These are phyloP conservation scores for Colletotrichum kahawae DNA, from an alignment of 2,329 filamentous ascomycete species.

Conservation along the genomic window DNA sequence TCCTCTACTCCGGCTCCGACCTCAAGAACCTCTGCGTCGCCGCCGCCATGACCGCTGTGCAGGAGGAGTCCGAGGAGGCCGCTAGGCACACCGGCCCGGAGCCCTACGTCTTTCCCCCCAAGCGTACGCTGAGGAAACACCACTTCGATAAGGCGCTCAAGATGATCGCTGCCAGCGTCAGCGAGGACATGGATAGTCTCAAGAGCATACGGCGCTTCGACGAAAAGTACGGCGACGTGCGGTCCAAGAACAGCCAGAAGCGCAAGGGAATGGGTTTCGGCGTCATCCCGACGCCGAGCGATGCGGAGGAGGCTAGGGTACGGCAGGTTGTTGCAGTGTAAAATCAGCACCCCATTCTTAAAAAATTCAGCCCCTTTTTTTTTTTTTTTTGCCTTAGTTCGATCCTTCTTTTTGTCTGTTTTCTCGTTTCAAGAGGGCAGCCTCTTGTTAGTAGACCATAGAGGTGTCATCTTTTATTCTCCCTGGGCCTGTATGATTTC, in stretches of 20 bases:
- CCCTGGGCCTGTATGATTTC: background rate
- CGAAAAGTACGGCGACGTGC: constrained; percentile 88
- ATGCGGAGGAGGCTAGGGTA: constrained; percentile 52
- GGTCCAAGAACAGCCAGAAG: constrained; percentile 53
- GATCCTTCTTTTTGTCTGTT: background rate
- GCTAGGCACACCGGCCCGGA: constrained; percentile 42
- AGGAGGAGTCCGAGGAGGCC: constrained; percentile 67
- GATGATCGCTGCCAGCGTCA: constrained; percentile 92
- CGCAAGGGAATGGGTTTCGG: constrained; percentile 64
- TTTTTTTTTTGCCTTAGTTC: background rate
- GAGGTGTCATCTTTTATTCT: background rate
- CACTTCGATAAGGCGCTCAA: constrained; percentile 88
- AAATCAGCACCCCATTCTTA: background rate
- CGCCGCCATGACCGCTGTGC: constrained; percentile 78
- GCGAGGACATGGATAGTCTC: constrained; percentile 89
- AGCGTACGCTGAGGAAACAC: constrained; percentile 64
- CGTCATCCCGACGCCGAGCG: constrained; percentile 42
- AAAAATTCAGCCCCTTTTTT: background rate
- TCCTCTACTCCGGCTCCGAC: constrained; percentile 82
- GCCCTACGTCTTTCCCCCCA: constrained; percentile 68
- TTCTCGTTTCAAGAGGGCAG: background rate
- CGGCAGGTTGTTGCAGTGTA: constrained; percentile 27
- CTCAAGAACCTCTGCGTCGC: constrained; percentile 84
- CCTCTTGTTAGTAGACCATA: background rate
- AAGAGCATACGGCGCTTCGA: constrained; percentile 93